Evolutionary conservation across 495 filamentous ascomycete genomes (phyloP).

Genomic region (Rhypophila decipiens): DNA sequence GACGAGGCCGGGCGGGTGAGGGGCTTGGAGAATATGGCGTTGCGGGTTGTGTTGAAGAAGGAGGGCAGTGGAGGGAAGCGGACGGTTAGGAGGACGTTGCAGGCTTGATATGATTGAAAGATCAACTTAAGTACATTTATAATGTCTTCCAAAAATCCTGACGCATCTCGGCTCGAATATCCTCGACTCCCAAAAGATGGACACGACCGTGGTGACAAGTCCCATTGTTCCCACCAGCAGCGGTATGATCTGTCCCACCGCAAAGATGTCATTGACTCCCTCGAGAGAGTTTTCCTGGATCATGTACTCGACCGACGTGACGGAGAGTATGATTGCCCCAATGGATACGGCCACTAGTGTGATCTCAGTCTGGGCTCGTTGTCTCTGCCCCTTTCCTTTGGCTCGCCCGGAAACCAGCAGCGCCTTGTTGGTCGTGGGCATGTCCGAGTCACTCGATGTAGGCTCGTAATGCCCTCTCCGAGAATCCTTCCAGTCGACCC

Average conservation of each 20-base stretch:
- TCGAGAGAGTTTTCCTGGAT: neutral
- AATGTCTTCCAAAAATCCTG: neutral
- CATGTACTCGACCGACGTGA: neutral
- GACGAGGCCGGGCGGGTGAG: constrained; percentile 31
- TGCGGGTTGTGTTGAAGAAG: constrained; percentile 24
- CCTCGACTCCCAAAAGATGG: neutral
- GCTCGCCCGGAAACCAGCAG: no score
- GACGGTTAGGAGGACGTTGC: no score
- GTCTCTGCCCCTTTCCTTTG: neutral
- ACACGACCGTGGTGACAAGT: neutral
- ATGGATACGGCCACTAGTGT: neutral
- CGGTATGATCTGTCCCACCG: neutral
- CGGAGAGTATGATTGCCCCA: neutral
- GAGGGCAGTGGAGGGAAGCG: no score
- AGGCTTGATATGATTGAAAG: no score
- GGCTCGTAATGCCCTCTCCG: neutral
- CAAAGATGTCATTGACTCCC: neutral
- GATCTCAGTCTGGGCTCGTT: neutral
- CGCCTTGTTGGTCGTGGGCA: neutral
- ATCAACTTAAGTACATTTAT: no score
- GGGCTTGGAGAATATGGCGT: constrained; percentile 37
- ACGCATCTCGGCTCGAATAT: neutral
- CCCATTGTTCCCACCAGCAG: neutral
- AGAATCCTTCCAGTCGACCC: neutral
- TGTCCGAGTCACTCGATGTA: no score